These are phyloP conservation scores for Lactifluus echinatus DNA, from an alignment of 768 basidiomycete species.

Conservation along the genomic window DNA sequence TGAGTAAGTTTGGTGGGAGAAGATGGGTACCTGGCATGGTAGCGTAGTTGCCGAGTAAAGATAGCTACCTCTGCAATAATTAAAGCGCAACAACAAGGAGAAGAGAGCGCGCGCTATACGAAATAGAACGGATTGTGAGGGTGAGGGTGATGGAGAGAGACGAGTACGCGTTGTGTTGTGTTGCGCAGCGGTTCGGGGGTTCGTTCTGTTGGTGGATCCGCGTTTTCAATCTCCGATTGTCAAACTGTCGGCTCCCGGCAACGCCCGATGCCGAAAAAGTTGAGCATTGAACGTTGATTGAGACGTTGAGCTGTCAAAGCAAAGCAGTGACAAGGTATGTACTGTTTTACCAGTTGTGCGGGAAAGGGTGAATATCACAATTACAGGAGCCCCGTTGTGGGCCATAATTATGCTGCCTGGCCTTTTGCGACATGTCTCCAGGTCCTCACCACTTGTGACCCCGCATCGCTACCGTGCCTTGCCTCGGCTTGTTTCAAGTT, in stretches of 20 bases:
- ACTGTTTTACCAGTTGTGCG: not conserved
- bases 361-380: not conserved
- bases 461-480: conserved; percentile 10
- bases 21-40: conserved; percentile 69
- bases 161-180: not conserved
- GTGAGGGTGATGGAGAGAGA: not conserved
- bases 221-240: conserved; percentile 1
- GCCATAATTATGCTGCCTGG: conserved; percentile 3
- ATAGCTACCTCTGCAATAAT: not conserved
- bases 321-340: not conserved
- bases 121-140: not conserved
- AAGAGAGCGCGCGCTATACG: conserved; percentile 2
- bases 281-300: no score
- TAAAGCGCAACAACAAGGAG: not conserved
- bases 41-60: conserved; percentile 3
- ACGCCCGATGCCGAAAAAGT: not conserved
- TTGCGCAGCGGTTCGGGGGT: not conserved
- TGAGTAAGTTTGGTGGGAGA: conserved; percentile 91
- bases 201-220: not conserved
- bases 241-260: not conserved
- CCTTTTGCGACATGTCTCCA: conserved; percentile 1
- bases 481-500: not conserved
- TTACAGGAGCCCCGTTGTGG: not conserved
- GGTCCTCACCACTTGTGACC: not conserved
- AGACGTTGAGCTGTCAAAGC: not conserved